These are phyloP conservation scores for Iris pallida DNA, from an alignment of 116 monocot genomes.

Conservation along the genomic window DNA sequence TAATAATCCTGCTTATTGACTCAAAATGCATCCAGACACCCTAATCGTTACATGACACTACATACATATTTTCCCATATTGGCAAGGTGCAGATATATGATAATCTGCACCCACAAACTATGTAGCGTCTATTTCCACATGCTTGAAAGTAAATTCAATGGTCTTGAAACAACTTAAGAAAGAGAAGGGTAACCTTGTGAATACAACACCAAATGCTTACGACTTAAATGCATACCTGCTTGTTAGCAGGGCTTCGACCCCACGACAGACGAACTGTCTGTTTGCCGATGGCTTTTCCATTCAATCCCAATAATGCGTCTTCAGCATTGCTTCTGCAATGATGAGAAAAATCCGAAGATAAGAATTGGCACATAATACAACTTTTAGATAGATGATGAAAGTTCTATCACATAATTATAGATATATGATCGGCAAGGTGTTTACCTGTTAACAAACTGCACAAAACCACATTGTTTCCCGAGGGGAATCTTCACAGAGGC, in stretches of 20 bases:
- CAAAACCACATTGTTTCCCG: slow-evolving; percentile 45
- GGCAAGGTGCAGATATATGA: background rate
- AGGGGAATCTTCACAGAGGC: slow-evolving; percentile 37
- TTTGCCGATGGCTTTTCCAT: slow-evolving; percentile 48
- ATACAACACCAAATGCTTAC: no score
- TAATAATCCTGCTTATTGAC: no score
- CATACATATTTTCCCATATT: no score
- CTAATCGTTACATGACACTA: no score
- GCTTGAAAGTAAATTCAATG: no score
- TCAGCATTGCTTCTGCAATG: slow-evolving; percentile 44
- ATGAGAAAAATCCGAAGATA: background rate
- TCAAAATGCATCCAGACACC: background rate
- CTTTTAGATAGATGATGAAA: slow-evolving; percentile 26
- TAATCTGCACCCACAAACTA: background rate
- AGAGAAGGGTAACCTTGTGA: no score
- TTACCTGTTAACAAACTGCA: slow-evolving; percentile 33
- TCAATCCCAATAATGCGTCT: slow-evolving; percentile 42
- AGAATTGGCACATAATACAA: slow-evolving; percentile 2
- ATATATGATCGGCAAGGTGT: background rate
- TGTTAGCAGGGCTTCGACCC: slow-evolving; percentile 56
- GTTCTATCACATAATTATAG: background rate
- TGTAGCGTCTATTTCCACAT: background rate
- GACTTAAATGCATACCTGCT: slow-evolving; percentile 29
- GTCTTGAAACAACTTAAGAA: no score
- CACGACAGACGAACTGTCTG: slow-evolving; percentile 56